Base-by-base conservation (phyloP, 2,329 filamentous ascomycete genomes). In the Claviceps sp. region DNA sequence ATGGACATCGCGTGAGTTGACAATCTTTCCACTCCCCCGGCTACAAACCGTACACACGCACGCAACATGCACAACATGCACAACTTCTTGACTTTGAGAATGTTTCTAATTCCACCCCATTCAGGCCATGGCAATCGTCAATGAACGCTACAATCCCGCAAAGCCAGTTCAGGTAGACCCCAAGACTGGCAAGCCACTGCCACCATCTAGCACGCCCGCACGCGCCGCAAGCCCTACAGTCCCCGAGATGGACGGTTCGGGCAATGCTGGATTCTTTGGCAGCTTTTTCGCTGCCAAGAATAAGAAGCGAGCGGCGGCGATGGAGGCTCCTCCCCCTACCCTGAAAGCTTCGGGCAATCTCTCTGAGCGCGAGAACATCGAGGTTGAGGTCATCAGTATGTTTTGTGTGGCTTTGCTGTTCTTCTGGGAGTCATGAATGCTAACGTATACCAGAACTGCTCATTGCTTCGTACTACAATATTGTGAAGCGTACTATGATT, bases 261-360 rank as follows among this genome's bases (percentile, higher is more conserved):
- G 68, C 51, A 87, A 87, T 64, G 74, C 78, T 55, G 89, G 91
- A 40, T 98, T 98, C 78, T 98, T 98, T 62, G 93, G 93, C 60
- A 95, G 88, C 63, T 98, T 98, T 79, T 98, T 96, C 66, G 88
- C 93, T 11, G 90, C 88, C 65, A 98, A 97, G 81, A 98, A 97
- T 75, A 98, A 97, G 83, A 98, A 98, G 81, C 97, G 96, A 84
- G 94, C 95, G 72, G 93, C 93, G n/a, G 90, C 91, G 47, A 98
- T 98, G 93, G 93, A 98, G 67, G 77, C 93, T 14, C 93, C 93
- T 41, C 93, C 93, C 56, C 81, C 93, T 34, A 91, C 82, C 43
- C 81, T 98, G 53, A 98, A 96, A 75, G 93, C 93, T 37, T 95
- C 88, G 3, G 91, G 93, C 43, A 95, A 85, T 26, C 75, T 98